Conservation (phyloP, 2,329 filamentous ascomycete species). For the Xylaria sp. region DNA sequence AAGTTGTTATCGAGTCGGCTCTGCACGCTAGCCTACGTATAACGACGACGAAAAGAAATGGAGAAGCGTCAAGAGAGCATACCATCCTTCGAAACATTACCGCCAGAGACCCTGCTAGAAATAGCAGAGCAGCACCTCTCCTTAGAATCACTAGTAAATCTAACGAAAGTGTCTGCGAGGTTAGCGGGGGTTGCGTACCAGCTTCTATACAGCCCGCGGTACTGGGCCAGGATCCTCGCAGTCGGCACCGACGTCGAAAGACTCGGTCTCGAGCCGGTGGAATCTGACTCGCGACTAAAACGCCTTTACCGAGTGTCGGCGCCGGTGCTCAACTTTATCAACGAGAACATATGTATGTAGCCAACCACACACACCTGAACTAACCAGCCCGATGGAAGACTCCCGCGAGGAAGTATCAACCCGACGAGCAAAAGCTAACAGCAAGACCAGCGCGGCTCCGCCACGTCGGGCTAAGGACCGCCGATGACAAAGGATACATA, state of each 20-base stretch:
- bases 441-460: too few relatives aligned
- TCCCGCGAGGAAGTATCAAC: too few relatives aligned
- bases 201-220: neutral
- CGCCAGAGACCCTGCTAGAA: neutral
- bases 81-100: neutral
- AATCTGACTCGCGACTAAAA: neutral
- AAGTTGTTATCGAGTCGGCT: neutral
- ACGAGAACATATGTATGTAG: neutral
- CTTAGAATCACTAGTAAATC: neutral
- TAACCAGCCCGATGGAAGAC: too few relatives aligned
- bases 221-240: neutral
- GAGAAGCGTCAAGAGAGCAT: neutral
- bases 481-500: neutral
- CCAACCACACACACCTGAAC: too few relatives aligned
- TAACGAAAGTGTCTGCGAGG: neutral
- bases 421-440: too few relatives aligned
- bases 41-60: neutral
- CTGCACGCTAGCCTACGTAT: neutral
- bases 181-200: neutral
- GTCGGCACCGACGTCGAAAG: neutral
- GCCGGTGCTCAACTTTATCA: neutral
- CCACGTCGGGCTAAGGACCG: too few relatives aligned
- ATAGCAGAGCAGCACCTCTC: neutral
- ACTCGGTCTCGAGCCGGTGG: neutral
- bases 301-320: neutral